Percentiles rank a stretch among this genome's conserved stretches.
phyloP scores from a whole-genome alignment of 768 basidiomycete genomes.

The Clitopilus passeckerianus region DNA sequence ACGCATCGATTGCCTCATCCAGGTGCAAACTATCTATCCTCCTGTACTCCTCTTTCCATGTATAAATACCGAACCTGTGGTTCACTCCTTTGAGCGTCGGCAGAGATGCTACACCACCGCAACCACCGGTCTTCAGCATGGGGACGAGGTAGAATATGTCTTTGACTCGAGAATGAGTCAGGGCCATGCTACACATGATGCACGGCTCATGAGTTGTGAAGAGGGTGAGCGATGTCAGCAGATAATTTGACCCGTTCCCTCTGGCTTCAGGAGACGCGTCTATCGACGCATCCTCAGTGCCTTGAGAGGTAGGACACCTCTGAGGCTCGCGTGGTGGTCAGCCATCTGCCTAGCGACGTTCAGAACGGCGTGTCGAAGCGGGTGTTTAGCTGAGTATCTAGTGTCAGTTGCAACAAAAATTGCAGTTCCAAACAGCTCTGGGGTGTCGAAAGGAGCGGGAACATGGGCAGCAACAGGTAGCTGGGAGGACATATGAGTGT shows the following conservation, averaged over 20 bases:
- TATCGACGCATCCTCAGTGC: constrained; percentile 12
- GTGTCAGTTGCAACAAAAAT: constrained; percentile 66
- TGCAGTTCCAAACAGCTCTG: constrained; percentile 8
- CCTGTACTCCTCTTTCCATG: constrained; percentile 42
- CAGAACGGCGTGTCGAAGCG: constrained; percentile 81
- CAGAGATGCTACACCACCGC: constrained; percentile 71
- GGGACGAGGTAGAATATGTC: constrained; percentile 73
- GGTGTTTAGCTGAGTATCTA: constrained; percentile 61
- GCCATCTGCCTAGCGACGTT: constrained; percentile 70
- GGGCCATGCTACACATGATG: constrained; percentile 96
- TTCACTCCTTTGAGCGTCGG: constrained; percentile 85
- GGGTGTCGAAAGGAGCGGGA: constrained; percentile 42
- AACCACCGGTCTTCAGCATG: constrained; percentile 81
- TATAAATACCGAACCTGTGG: constrained; percentile 74
- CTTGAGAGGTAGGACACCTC: constrained; percentile 6
- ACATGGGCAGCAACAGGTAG: constrained; percentile 75
- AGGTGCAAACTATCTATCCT: constrained; percentile 14
- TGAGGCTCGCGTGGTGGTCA: constrained; percentile 38
- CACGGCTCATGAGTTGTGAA: constrained; percentile 97
- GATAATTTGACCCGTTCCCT: constrained; percentile 77
- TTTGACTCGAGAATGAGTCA: constrained; percentile 91
- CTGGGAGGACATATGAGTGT: constrained; percentile 27
- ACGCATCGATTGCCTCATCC: constrained; percentile 34
- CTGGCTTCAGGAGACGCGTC: neutral
- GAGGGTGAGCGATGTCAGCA: constrained; percentile 77